A percentile compares a stretch with the other conserved stretches of the same genome.
phyloP scores from a whole-genome alignment of 768 basidiomycete species.

The Roridomyces roridus region DNA sequence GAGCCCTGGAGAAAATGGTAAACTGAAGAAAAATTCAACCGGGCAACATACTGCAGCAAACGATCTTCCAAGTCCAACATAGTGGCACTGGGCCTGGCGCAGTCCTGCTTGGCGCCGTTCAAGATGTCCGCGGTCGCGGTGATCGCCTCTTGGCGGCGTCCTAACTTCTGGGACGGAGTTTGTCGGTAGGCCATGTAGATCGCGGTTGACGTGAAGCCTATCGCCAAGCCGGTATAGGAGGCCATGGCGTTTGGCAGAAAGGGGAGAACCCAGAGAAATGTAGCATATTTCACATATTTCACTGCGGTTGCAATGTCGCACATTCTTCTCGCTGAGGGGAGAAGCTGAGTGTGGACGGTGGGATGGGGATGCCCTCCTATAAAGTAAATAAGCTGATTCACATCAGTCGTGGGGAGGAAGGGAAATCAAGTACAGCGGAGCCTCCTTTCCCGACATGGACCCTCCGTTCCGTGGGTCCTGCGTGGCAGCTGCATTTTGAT shows the following conservation, averaged over 20 bases:
- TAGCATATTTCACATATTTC: too few species aligned
- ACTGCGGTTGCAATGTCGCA: too few species aligned
- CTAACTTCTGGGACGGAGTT: background rate
- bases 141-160: background rate
- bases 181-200: background rate
- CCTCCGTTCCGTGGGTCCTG: too few species aligned
- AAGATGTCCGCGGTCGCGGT: background rate
- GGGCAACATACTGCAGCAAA: background rate
- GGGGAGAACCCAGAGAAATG: background rate
- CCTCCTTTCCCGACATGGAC: too few species aligned
- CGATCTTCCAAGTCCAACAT: background rate
- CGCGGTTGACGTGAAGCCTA: background rate
- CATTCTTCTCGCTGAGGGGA: too few species aligned
- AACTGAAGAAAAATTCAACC: background rate
- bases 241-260: background rate
- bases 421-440: too few species aligned
- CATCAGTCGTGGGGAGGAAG: too few species aligned
- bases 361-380: too few species aligned
- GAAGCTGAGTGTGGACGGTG: too few species aligned
- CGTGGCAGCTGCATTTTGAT: too few species aligned
- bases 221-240: background rate
- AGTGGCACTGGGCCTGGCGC: background rate
- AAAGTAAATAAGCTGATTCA: too few species aligned
- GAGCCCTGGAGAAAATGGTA: too few species aligned
- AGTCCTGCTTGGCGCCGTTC: background rate